Conservation (phyloP, 2,329 filamentous ascomycete genomes). For the Pseudocercospora crystallina region DNA sequence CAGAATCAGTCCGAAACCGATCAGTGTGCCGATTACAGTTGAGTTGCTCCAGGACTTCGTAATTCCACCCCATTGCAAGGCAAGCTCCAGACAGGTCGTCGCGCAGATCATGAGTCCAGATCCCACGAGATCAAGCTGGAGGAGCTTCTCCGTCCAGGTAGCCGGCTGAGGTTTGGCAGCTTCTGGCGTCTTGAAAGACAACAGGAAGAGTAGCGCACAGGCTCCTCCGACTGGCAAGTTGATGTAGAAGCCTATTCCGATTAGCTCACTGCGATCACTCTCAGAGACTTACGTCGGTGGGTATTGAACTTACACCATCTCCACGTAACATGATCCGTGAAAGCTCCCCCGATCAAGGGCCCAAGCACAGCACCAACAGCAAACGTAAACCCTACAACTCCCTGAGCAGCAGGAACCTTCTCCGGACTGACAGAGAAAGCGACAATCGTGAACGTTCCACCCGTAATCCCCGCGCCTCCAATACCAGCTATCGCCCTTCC, state of each 20-base stretch:
- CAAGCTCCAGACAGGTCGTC: constrained; percentile 45
- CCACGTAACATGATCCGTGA: constrained; percentile 64
- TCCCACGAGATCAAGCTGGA: constrained; percentile 38
- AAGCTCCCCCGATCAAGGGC: constrained; percentile 65
- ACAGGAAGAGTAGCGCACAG: constrained; percentile 31
- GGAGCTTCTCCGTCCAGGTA: constrained; percentile 23
- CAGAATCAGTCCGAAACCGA: constrained; percentile 38
- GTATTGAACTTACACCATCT: no score
- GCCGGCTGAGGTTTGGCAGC: constrained; percentile 9
- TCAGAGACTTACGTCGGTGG: no score
- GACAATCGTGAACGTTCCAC: constrained; percentile 62
- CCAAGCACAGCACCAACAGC: constrained; percentile 58
- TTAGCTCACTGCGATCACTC: no score
- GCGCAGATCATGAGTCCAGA: constrained; percentile 34
- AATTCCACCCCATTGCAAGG: constrained; percentile 47
- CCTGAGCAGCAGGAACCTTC: constrained; percentile 10
- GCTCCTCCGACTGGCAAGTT: constrained; percentile 37
- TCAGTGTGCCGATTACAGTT: constrained; percentile 47
- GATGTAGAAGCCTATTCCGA: constrained; percentile 33
- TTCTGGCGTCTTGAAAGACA: constrained; percentile 20
- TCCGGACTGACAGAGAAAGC: constrained; percentile 46
- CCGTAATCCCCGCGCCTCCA: constrained; percentile 60
- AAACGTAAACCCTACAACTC: constrained; percentile 58
- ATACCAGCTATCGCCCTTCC: constrained; percentile 61
- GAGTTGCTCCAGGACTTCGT: constrained; percentile 39